phyloP scores from a whole-genome alignment of 2,329 filamentous ascomycete genomes.

The Emmonsiellopsis sp. region DNA sequence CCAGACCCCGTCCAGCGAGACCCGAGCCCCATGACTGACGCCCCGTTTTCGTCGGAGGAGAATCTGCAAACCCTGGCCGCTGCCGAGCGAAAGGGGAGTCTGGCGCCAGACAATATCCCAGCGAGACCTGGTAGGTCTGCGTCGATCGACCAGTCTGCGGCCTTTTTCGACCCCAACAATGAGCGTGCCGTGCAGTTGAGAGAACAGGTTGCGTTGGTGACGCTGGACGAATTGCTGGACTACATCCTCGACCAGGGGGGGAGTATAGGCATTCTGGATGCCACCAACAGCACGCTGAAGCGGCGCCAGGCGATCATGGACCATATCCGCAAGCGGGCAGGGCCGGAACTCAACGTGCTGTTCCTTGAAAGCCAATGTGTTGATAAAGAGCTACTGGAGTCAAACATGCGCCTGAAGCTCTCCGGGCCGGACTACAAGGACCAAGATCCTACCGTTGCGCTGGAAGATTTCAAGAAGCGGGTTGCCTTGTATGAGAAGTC shows the following conservation, averaged over 20 bases:
- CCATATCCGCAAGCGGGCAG: slow-evolving; percentile 70
- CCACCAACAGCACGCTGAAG: slow-evolving; percentile 89
- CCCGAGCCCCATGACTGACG: slow-evolving; percentile 10
- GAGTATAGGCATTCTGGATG: slow-evolving; percentile 89
- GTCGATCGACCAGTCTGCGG: slow-evolving; percentile 74
- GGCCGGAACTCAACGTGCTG: slow-evolving; percentile 75
- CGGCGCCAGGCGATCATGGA: slow-evolving; percentile 76
- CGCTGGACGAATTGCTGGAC: slow-evolving; percentile 81
- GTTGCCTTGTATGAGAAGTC: slow-evolving; percentile 90
- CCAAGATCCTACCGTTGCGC: slow-evolving; percentile 75
- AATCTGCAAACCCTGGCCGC: neutral
- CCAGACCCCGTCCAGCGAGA: slow-evolving; percentile 4
- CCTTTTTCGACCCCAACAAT: slow-evolving; percentile 90
- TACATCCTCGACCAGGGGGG: slow-evolving; percentile 77
- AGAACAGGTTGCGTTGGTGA: slow-evolving; percentile 86
- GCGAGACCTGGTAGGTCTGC: slow-evolving; percentile 28
- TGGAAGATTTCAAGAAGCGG: slow-evolving; percentile 85
- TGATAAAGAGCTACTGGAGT: slow-evolving; percentile 74
- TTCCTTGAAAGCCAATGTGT: slow-evolving; percentile 94
- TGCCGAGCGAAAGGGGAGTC: neutral
- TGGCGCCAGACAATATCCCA: slow-evolving; percentile 6
- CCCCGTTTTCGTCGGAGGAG: neutral
- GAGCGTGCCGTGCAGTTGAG: slow-evolving; percentile 69
- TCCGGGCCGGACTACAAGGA: slow-evolving; percentile 93
- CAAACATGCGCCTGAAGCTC: slow-evolving; percentile 94